Evolutionary conservation across 2,329 filamentous ascomycete genomes (phyloP).

Genomic region (Talaromyces sp.): DNA sequence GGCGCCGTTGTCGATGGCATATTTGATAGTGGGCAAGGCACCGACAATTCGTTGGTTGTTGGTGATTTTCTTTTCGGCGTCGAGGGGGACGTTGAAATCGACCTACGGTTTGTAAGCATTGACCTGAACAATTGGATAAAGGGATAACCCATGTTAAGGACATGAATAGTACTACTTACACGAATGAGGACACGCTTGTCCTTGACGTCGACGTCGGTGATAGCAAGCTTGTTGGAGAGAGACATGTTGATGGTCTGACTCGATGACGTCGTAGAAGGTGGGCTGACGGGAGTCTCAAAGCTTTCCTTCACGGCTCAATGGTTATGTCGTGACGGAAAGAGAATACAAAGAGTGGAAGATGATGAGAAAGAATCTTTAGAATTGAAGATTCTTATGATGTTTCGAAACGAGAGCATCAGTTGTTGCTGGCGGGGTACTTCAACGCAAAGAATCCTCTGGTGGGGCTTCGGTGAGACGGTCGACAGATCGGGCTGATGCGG

Average conservation of each 20-base stretch:
- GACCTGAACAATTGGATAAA: not conserved
- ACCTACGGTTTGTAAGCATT: conserved; percentile 57
- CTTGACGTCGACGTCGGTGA: conserved; percentile 94
- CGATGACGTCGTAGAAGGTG: conserved; percentile 15
- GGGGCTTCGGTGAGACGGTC: conserved; percentile 32
- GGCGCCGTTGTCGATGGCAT: conserved; percentile 84
- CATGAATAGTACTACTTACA: conserved; percentile 56
- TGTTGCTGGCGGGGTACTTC: conserved; percentile 18
- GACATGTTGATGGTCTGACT: conserved; percentile 63
- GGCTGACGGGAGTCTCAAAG: not conserved
- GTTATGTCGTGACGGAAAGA: not conserved
- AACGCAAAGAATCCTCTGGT: conserved; percentile 19
- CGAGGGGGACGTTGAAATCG: conserved; percentile 99
- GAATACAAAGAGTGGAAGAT: not conserved
- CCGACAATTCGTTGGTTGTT: conserved; percentile 98
- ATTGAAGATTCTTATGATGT: not conserved
- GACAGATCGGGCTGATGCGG: conserved; percentile 40
- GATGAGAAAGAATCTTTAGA: not conserved
- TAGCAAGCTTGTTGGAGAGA: conserved; percentile 96
- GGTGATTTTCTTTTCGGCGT: conserved; percentile 88
- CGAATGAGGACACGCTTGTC: conserved; percentile 97
- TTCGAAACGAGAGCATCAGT: not conserved
- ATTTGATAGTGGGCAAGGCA: conserved; percentile 91
- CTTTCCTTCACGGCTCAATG: not conserved
- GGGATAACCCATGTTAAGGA: conserved; percentile 21